phyloP scores from a whole-genome alignment of 768 basidiomycete genomes.

The Paxillus involutus region DNA sequence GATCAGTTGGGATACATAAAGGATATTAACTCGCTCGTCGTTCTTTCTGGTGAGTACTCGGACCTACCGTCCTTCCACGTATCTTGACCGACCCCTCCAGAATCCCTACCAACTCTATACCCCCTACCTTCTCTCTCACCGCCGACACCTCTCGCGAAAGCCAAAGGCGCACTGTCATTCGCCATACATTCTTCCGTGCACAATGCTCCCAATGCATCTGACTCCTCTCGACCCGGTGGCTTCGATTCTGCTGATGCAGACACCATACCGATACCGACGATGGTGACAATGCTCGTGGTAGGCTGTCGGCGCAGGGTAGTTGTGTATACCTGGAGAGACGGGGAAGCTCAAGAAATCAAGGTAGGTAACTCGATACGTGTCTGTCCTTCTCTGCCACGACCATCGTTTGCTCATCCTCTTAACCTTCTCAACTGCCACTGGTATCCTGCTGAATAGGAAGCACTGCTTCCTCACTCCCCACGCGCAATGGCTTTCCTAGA shows the following conservation, averaged over 20 bases:
- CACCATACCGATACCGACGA: constrained; percentile 53
- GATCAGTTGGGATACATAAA: constrained; percentile 87
- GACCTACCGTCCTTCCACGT: background rate
- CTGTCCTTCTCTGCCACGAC: background rate
- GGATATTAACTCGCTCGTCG: constrained; percentile 81
- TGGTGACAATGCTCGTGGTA: constrained; percentile 76
- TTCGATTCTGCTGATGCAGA: constrained; percentile 4
- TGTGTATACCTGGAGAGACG: constrained; percentile 84
- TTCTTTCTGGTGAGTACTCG: constrained; percentile 69
- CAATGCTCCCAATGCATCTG: constrained; percentile 26
- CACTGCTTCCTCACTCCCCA: constrained; percentile 85
- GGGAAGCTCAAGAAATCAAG: constrained; percentile 70
- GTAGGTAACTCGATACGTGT: constrained; percentile 45
- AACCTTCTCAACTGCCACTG: background rate
- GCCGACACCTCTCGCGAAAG: constrained; percentile 69
- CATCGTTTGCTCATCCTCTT: background rate
- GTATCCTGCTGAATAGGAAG: constrained; percentile 55
- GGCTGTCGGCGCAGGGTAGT: constrained; percentile 87
- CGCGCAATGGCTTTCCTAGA: constrained; percentile 76
- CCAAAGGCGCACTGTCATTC: constrained; percentile 83
- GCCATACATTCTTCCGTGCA: constrained; percentile 66
- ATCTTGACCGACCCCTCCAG: constrained; percentile 38
- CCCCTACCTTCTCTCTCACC: constrained; percentile 73
- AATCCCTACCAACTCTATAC: constrained; percentile 70
- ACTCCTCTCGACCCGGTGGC: constrained; percentile 9